Evolutionary conservation across 352 stramenopile genomes (phyloP).

Genomic region (Thalassiosira hispida): DNA sequence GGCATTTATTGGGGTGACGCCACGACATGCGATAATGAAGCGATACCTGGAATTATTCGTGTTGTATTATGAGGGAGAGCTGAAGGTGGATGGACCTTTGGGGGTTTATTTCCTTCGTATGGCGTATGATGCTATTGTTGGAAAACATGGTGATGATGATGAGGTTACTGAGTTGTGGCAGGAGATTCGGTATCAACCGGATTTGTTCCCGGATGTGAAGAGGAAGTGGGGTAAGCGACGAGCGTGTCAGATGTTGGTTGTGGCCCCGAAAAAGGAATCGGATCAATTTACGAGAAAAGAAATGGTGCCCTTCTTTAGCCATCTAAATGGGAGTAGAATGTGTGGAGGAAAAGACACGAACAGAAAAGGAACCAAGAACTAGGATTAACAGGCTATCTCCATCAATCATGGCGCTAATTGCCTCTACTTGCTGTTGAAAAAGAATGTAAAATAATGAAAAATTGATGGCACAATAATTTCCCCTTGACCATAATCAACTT

Average conservation of each 20-base stretch:
- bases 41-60: conserved; percentile 81
- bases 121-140: conserved; percentile 62
- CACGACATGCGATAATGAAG: conserved; percentile 58
- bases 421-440: background rate
- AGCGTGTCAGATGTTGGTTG: conserved; percentile 78
- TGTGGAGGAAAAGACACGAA: conserved; percentile 65
- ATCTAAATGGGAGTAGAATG: conserved; percentile 77
- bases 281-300: conserved; percentile 21
- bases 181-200: conserved; percentile 66
- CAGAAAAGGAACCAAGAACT: conserved; percentile 19
- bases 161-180: conserved; percentile 65
- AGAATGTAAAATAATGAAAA: background rate
- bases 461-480: no score
- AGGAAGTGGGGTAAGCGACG: conserved; percentile 62
- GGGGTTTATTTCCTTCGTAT: conserved; percentile 75
- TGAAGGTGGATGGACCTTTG: conserved; percentile 63
- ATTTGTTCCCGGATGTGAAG: conserved; percentile 60
- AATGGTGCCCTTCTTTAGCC: conserved; percentile 70
- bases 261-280: conserved; percentile 31
- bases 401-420: background rate
- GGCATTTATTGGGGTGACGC: conserved; percentile 72
- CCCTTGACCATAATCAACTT: no score
- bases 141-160: conserved; percentile 6
- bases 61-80: conserved; percentile 67
- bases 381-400: background rate